phyloP scores from a whole-genome alignment of 2,329 filamentous ascomycete genomes.

The Fusarium pseudocircinatum region DNA sequence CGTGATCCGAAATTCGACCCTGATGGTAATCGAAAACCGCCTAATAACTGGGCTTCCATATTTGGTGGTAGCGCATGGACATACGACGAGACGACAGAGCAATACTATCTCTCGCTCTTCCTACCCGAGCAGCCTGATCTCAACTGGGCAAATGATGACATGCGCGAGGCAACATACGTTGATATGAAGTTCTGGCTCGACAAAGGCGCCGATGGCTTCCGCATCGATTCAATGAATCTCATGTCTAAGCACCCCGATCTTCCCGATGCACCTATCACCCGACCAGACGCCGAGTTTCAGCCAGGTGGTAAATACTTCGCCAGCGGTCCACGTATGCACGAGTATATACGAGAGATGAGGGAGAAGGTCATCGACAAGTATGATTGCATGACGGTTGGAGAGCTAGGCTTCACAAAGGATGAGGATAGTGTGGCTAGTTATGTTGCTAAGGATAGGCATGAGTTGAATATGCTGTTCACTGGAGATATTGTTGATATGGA shows the following conservation, averaged over 20 bases:
- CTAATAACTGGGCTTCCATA: conserved; percentile 56
- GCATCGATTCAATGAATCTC: conserved; percentile 73
- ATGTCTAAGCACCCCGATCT: conserved; percentile 69
- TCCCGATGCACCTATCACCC: conserved; percentile 58
- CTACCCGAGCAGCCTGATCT: conserved; percentile 78
- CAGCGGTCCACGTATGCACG: conserved; percentile 65
- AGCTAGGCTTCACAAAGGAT: conserved; percentile 47
- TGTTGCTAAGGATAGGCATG: conserved; percentile 55
- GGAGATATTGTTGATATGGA: conserved; percentile 43
- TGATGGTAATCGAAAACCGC: conserved; percentile 49
- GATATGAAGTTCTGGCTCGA: conserved; percentile 81
- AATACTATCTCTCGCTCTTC: conserved; percentile 81
- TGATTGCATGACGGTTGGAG: conserved; percentile 62
- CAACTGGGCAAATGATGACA: conserved; percentile 78
- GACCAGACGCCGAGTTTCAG: conserved; percentile 48
- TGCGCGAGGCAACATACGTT: conserved; percentile 72
- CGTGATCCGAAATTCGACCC: conserved; percentile 52
- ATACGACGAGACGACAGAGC: conserved; percentile 71
- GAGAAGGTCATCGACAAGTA: conserved; percentile 58
- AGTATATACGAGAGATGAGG: conserved; percentile 37
- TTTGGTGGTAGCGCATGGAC: conserved; percentile 65
- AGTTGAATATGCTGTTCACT: conserved; percentile 43
- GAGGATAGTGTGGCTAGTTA: conserved; percentile 57
- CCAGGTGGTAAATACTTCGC: conserved; percentile 56
- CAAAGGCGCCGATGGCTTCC: conserved; percentile 73